Conservation (phyloP, 2,329 filamentous ascomycete genomes). For the Claviceps capensis region DNA sequence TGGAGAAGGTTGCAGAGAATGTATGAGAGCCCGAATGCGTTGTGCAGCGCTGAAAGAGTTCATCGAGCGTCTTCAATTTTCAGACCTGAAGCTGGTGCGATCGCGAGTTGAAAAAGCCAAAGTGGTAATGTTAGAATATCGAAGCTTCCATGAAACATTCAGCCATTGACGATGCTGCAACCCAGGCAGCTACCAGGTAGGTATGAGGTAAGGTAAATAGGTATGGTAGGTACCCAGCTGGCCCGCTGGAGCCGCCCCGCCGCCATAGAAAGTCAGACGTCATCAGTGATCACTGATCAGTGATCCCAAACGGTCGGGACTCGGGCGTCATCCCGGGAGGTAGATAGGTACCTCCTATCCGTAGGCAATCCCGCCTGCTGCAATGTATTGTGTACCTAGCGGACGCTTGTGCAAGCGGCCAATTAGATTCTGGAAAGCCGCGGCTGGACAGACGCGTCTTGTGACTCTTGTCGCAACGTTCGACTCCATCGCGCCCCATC, state of each 20-base stretch:
- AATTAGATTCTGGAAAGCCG: neutral
- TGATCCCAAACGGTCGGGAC: neutral
- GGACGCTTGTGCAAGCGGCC: neutral
- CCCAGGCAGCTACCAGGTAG: no score
- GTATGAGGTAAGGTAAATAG: no score
- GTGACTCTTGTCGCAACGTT: neutral
- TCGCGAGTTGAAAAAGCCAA: neutral
- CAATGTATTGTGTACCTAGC: no score
- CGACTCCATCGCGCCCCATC: neutral
- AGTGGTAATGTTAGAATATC: no score
- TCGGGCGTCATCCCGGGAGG: neutral
- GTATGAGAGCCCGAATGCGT: constrained; percentile 13
- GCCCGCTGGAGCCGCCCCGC: constrained; percentile 1
- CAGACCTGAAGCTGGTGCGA: neutral
- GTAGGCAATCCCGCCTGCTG: no score
- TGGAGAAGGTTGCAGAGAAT: constrained; percentile 7
- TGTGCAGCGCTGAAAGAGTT: constrained; percentile 13
- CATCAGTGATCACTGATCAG: neutral
- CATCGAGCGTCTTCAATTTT: constrained; percentile 9
- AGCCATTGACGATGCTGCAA: no score
- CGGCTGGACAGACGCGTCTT: no score
- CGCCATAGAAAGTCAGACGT: neutral
- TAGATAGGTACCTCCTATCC: no score
- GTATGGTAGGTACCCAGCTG: no score
- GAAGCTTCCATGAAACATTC: no score